Percentiles rank a stretch among this genome's conserved stretches.
These are phyloP conservation scores for Fusarium sp. DNA, from an alignment of 2,329 filamentous ascomycete species.

Conservation along the genomic window DNA sequence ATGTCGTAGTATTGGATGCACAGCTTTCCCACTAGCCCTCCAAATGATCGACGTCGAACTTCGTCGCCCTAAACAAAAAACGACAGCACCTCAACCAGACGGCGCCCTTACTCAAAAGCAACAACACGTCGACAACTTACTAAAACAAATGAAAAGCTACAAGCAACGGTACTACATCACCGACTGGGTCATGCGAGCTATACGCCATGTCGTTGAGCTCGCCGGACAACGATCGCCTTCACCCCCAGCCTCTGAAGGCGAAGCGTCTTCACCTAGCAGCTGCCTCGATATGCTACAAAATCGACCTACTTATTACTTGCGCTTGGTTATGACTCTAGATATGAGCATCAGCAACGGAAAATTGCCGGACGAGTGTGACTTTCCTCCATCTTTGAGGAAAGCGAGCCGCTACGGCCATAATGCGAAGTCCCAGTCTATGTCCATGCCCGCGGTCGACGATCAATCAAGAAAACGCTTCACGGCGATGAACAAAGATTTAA, in stretches of 20 bases:
- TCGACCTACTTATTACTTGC: constrained; percentile 38
- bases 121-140: constrained; percentile 40
- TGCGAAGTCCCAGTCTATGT: neutral
- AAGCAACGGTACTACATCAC: constrained; percentile 44
- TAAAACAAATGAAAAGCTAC: constrained; percentile 46
- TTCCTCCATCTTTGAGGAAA: constrained; percentile 38
- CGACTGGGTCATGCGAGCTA: constrained; percentile 44
- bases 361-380: constrained; percentile 46
- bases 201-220: constrained; percentile 41
- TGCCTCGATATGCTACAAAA: constrained; percentile 43
- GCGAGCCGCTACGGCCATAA: rapidly evolving
- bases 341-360: constrained; percentile 47
- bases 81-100: neutral
- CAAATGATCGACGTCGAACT: constrained; percentile 48
- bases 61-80: constrained; percentile 19
- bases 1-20: constrained; percentile 39
- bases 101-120: constrained; percentile 27
- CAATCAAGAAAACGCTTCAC: constrained; percentile 15
- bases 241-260: neutral
- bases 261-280: constrained; percentile 11
- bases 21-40: constrained; percentile 39
- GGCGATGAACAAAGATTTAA: constrained; percentile 12
- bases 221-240: constrained; percentile 31
- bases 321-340: constrained; percentile 45
- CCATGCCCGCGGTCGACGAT: neutral